Conservation (phyloP, 208 protist species). For the Wallacemonas sp. region DNA sequence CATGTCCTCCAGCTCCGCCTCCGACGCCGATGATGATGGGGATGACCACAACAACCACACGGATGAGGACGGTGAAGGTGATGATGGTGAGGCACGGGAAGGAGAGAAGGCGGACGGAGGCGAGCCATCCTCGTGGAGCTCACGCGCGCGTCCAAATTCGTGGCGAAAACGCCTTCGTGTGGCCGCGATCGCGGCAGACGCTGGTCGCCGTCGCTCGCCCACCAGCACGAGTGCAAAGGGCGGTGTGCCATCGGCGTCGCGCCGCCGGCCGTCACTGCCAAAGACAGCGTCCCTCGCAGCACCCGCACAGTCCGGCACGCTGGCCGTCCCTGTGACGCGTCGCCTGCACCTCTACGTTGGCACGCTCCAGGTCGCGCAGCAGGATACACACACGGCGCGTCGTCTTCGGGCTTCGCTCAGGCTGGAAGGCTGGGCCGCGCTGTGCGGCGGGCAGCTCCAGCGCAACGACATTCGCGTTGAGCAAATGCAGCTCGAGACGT, state of each 20-base stretch:
- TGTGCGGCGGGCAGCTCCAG: slow-evolving; percentile 16
- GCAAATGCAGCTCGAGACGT: slow-evolving; percentile 20
- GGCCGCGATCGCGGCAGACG: too few species aligned
- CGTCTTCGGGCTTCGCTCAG: background rate
- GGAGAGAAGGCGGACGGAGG: background rate
- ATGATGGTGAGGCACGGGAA: too few species aligned
- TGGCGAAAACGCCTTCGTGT: too few species aligned
- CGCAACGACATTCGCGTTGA: slow-evolving; percentile 26
- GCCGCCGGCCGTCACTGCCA: too few species aligned
- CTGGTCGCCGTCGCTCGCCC: too few species aligned
- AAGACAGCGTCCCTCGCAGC: background rate
- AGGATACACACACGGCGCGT: background rate
- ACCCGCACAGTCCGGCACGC: background rate
- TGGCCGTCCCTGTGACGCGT: background rate
- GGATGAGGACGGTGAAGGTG: too few species aligned
- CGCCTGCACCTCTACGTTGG: background rate
- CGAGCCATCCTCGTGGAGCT: too few species aligned
- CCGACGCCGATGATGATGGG: slow-evolving; percentile 1
- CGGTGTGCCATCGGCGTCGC: too few species aligned
- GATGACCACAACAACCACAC: background rate
- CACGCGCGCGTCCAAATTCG: too few species aligned
- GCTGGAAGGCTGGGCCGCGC: slow-evolving; percentile 17
- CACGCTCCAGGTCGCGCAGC: slow-evolving; percentile 4
- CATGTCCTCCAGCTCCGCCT: background rate
- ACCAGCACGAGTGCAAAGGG: too few species aligned